Base-by-base conservation (phyloP, 148 eudicot species). In the Spergularia marina region DNA sequence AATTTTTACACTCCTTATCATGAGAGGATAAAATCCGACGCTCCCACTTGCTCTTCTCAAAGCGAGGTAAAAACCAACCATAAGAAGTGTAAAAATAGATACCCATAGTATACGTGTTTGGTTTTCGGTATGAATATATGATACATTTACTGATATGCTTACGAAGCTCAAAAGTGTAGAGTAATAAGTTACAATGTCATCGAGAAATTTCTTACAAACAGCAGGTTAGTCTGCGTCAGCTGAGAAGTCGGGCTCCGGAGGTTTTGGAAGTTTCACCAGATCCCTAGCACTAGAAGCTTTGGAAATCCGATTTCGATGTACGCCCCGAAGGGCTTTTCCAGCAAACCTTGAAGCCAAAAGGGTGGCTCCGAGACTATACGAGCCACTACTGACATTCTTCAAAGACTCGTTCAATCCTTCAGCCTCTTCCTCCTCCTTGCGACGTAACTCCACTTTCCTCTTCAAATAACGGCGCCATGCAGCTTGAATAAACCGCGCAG, bases 161-260 rank as follows among this genome's bases (percentile, higher is more conserved):
- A n/a, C 36, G 2, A 44, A 66, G 54, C 44, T 34, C 25, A 5
- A 49, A 59, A 30, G 17, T 65, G 16, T 41, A 51, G 54, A 34
- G 36, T 9, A 44, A 14, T 54, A 60, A 30, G 64, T 70, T 47
- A 70, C 23, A 11, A 49, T 78, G 69, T 60, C 47, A 47, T 20
- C 54, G n/a, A 34, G 53, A 67, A 39, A 69, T 13, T 39, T 36
- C 30, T 54, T 20, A 52, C 36, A 51, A 6, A 44, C 49, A 55
- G 8, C 15, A 52, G 74, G 72, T 83, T 76, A 89, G 75, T 89
- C 94, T 9, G 88, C 87, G 78, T 92, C 97, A 12, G 87, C 95
- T 14, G 90, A 82, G 61, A 92, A 92, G 80, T 92, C 97, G 2
- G 97, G 97, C 82, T 92, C 97, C 4, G 97, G 95, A 4, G 97